phyloP scores from a whole-genome alignment of 805 yeast species.

The Saturnispora mendoncae region DNA sequence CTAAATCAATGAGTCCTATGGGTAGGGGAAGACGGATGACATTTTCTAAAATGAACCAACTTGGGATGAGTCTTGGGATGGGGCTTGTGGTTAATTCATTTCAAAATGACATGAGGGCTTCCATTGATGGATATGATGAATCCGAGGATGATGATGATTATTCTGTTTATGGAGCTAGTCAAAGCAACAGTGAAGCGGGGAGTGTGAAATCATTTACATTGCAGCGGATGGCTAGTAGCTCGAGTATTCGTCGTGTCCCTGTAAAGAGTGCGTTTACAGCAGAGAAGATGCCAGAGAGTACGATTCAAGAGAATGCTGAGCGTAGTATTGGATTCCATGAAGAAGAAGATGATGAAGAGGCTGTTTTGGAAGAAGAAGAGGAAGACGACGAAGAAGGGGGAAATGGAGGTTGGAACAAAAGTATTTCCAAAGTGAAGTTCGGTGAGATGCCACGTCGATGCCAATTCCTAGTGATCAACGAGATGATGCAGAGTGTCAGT shows the following conservation, averaged over 20 bases:
- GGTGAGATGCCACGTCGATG: constrained; percentile 12
- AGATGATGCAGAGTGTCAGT: constrained; percentile 49
- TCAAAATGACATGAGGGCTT: constrained; percentile 5
- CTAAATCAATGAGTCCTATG: background rate
- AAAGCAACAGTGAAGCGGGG: too few relatives aligned
- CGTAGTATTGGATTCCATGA: constrained; percentile 47
- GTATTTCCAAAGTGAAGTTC: too few relatives aligned
- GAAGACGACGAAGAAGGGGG: background rate
- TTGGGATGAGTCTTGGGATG: constrained; percentile 14
- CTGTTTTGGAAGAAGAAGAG: background rate
- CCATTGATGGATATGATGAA: constrained; percentile 3
- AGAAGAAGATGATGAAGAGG: background rate
- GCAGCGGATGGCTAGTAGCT: too few relatives aligned
- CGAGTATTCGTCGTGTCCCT: background rate
- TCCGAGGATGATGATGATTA: background rate
- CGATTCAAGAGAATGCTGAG: constrained; percentile 56
- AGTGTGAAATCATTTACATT: too few relatives aligned
- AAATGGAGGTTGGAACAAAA: too few relatives aligned
- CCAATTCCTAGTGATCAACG: constrained; percentile 83
- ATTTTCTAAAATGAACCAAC: constrained; percentile 8
- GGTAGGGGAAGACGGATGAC: constrained; percentile 3
- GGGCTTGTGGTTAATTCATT: constrained; percentile 11
- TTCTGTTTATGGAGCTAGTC: constrained; percentile 4
- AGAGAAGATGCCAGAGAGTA: constrained; percentile 61
- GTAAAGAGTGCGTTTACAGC: constrained; percentile 38